phyloP scores from a whole-genome alignment of 139 green algal species.

The Chlorella sp. region DNA sequence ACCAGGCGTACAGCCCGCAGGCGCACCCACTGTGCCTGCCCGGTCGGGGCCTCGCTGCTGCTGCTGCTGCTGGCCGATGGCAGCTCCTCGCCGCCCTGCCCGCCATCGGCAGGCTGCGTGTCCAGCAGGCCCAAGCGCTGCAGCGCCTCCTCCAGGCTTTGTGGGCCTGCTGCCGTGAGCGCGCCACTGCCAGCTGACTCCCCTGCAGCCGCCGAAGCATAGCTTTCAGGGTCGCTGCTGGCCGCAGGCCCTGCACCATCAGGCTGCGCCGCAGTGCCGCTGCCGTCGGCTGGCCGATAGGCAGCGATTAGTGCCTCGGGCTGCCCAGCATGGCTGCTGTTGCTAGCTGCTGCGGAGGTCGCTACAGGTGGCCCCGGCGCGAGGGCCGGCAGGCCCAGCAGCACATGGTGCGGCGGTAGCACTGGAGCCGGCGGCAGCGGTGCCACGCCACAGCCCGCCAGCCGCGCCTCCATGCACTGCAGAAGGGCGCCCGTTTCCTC shows the following conservation, averaged over 20 bases:
- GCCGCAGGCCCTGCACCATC: background rate
- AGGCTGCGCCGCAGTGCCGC: background rate
- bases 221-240: background rate
- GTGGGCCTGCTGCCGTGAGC: background rate
- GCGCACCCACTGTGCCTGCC: background rate
- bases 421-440: background rate
- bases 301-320: background rate
- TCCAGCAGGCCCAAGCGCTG: conserved; percentile 15
- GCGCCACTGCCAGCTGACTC: background rate
- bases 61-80: background rate
- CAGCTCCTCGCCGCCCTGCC: too few species aligned
- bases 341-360: background rate
- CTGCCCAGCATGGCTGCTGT: background rate
- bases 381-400: conserved; percentile 2
- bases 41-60: background rate
- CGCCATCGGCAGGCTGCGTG: background rate
- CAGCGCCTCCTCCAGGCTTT: conserved; percentile 1
- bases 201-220: background rate
- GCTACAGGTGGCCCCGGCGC: background rate
- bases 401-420: background rate
- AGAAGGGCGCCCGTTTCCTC: background rate
- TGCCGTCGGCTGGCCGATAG: background rate
- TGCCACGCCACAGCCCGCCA: background rate
- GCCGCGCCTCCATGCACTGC: background rate
- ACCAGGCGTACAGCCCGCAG: conserved; percentile 17